These are phyloP conservation scores for Zygotorulaspora mrakii DNA, from an alignment of 1,139 yeast genomes.

Conservation along the genomic window DNA sequence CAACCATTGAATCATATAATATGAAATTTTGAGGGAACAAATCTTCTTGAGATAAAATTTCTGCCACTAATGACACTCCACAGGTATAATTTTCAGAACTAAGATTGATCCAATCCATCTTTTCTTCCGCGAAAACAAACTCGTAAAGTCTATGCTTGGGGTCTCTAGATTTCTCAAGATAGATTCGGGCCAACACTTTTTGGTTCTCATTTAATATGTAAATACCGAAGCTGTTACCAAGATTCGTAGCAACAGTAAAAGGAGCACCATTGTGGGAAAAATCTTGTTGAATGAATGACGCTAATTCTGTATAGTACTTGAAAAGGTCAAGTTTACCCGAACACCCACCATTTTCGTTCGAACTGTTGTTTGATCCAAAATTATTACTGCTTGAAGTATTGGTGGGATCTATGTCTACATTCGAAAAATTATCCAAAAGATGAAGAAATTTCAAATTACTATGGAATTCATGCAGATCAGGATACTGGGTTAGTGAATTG, in stretches of 20 bases:
- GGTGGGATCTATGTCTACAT: conserved; percentile 27
- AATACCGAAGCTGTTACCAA: conserved; percentile 32
- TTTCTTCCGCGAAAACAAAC: conserved; percentile 25
- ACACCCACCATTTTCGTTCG: conserved; percentile 5
- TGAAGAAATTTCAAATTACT: conserved; percentile 34
- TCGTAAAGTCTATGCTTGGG: conserved; percentile 30
- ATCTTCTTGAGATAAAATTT: conserved; percentile 18
- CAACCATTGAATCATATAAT: conserved; percentile 27
- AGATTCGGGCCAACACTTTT: conserved; percentile 24
- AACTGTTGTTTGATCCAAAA: conserved; percentile 12
- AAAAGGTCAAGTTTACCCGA: conserved; percentile 32
- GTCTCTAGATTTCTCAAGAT: conserved; percentile 25
- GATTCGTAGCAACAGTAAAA: conserved; percentile 26
- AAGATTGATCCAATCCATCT: conserved; percentile 33
- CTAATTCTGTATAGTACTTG: conserved; percentile 34
- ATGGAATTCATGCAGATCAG: conserved; percentile 33
- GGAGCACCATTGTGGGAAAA: conserved; percentile 20
- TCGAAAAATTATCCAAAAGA: conserved; percentile 34
- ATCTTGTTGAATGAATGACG: conserved; percentile 23
- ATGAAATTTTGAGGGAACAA: conserved; percentile 32
- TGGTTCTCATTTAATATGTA: conserved; percentile 18
- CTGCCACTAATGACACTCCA: conserved; percentile 31
- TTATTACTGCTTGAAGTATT: conserved; percentile 6
- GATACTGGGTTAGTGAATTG: conserved; percentile 29
- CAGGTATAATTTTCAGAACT: conserved; percentile 28